These are phyloP conservation scores for Cymodocea nodosa DNA, from an alignment of 116 monocot genomes.

Conservation along the genomic window DNA sequence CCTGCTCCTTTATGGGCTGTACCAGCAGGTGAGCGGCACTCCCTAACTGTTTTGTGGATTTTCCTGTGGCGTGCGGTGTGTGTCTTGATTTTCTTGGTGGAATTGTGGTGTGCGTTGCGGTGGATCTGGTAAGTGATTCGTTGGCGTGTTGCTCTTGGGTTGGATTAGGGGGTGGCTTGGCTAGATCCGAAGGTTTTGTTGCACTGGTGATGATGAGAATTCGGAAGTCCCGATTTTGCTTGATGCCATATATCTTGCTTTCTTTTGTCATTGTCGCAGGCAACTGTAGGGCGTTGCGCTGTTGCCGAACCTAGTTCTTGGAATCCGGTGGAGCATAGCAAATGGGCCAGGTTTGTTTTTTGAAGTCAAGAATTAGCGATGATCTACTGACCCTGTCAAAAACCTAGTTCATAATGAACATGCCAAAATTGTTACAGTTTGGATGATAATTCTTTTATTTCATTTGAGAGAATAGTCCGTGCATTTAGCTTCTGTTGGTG, in stretches of 20 bases:
- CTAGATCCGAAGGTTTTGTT: background rate
- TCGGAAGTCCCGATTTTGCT: background rate
- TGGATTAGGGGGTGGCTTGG: background rate
- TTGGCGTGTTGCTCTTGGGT: background rate
- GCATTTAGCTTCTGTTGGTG: too few species aligned
- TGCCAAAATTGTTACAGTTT: background rate
- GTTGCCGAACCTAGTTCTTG: slow-evolving; percentile 70
- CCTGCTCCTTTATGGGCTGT: slow-evolving; percentile 76
- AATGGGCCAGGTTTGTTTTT: slow-evolving; percentile 82
- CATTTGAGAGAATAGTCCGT: too few species aligned
- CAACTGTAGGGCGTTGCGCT: slow-evolving; percentile 79
- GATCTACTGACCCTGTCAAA: too few species aligned
- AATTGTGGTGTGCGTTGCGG: background rate
- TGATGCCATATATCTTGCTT: background rate
- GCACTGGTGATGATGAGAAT: too few species aligned
- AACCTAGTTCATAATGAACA: too few species aligned
- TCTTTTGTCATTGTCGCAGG: slow-evolving; percentile 35
- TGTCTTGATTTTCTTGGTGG: background rate
- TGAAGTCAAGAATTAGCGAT: too few species aligned
- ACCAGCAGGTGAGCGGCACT: slow-evolving; percentile 53
- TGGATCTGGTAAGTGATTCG: background rate
- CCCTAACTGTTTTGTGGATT: background rate
- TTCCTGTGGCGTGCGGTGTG: background rate
- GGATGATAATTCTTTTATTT: too few species aligned
- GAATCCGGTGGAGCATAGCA: slow-evolving; percentile 94